phyloP scores from a whole-genome alignment of 352 stramenopile species.

The Globisporangium irregulare region DNA sequence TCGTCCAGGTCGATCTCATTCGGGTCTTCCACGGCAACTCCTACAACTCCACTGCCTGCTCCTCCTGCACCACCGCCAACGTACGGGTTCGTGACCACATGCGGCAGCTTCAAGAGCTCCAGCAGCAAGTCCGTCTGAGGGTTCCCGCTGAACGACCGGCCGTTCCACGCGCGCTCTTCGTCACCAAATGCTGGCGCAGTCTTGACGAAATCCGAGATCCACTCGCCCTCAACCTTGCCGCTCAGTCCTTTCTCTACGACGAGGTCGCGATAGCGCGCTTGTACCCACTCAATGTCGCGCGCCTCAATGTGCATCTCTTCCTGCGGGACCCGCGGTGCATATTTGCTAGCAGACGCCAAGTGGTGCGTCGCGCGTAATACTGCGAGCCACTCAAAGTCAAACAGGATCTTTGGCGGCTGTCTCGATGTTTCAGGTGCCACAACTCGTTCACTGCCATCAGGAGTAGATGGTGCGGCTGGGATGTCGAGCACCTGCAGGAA shows the following conservation, averaged over 20 bases:
- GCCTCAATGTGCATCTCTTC: slow-evolving; percentile 75
- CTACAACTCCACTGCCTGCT: neutral
- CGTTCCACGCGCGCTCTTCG: slow-evolving; percentile 23
- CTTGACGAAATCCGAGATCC: slow-evolving; percentile 78
- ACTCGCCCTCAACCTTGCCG: slow-evolving; percentile 49
- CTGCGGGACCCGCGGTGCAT: slow-evolving; percentile 62
- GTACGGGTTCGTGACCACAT: slow-evolving; percentile 94
- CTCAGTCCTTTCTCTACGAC: slow-evolving; percentile 45
- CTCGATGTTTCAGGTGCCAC: slow-evolving; percentile 3
- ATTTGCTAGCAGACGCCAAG: slow-evolving; percentile 67
- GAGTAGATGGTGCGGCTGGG: slow-evolving; percentile 8
- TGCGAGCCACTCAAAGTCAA: slow-evolving; percentile 95
- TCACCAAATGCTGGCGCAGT: slow-evolving; percentile 66
- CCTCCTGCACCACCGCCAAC: neutral
- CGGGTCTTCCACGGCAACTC: slow-evolving; percentile 32
- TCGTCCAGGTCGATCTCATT: slow-evolving; percentile 63
- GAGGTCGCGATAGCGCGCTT: slow-evolving; percentile 44
- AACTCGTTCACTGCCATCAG: neutral
- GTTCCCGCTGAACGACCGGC: slow-evolving; percentile 68
- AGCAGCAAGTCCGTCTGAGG: slow-evolving; percentile 95
- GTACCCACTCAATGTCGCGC: slow-evolving; percentile 79
- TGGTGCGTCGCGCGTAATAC: slow-evolving; percentile 92
- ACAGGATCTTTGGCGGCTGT: slow-evolving; percentile 70
- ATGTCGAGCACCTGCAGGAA: slow-evolving; percentile 95
- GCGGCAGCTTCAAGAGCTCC: slow-evolving; percentile 89